phyloP scores from a whole-genome alignment of 108 stramenopile genomes.

The Nitzschia sp. region DNA sequence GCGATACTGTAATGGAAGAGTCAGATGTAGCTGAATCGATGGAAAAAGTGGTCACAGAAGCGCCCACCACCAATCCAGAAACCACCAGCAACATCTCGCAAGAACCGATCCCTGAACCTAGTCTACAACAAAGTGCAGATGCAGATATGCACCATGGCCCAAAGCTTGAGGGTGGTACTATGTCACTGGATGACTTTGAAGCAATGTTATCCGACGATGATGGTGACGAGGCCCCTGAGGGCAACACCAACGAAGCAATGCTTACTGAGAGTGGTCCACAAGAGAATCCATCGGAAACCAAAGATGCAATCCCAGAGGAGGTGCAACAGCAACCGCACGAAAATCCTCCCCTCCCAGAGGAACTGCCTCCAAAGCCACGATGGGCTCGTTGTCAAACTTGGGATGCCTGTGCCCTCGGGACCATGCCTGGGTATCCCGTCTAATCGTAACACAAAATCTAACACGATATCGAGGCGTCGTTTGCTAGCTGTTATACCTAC shows the following conservation, averaged over 20 bases:
- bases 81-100: not conserved
- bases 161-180: constrained; percentile 3
- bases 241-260: not conserved
- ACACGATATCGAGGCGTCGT: not conserved
- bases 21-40: not conserved
- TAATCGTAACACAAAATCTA: not conserved
- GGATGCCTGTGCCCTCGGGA: constrained; percentile 74
- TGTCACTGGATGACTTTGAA: constrained; percentile 65
- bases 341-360: too few species aligned
- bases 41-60: not conserved
- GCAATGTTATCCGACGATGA: constrained; percentile 35
- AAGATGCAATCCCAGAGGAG: too few species aligned
- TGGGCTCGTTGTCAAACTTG: constrained; percentile 59
- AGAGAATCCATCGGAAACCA: not conserved
- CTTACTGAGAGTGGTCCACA: not conserved
- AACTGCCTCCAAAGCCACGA: not conserved
- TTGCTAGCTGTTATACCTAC: too few species aligned
- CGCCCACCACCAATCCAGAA: too few species aligned
- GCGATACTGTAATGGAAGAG: not conserved
- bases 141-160: not conserved
- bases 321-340: too few species aligned
- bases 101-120: not conserved
- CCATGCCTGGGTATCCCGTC: constrained; percentile 42
- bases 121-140: not conserved
- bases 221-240: constrained; percentile 3